Conservation (phyloP, 2,329 filamentous ascomycete genomes). For the Seiridium cupressi region DNA sequence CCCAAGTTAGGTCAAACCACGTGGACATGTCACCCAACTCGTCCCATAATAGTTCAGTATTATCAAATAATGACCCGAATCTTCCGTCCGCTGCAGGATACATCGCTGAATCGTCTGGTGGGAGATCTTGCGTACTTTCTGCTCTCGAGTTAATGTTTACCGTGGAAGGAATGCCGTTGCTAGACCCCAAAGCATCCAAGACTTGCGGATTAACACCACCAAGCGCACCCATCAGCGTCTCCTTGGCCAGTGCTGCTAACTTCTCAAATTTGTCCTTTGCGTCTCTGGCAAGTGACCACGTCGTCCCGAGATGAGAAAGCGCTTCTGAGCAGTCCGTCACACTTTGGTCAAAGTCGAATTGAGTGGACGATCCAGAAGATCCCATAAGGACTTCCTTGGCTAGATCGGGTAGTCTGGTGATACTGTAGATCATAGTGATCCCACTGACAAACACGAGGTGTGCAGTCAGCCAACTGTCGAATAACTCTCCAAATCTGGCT, state of each 20-base stretch:
- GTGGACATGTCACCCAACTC: slow-evolving; percentile 2
- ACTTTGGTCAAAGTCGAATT: background rate
- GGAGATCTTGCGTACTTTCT: background rate
- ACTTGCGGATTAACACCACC: background rate
- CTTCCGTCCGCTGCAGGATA: background rate
- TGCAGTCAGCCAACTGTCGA: slow-evolving; percentile 6
- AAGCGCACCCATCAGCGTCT: background rate
- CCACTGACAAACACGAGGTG: slow-evolving; percentile 7
- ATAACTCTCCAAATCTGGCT: slow-evolving; percentile 2
- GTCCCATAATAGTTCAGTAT: background rate
- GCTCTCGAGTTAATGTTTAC: no score
- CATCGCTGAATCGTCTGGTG: background rate
- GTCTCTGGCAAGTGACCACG: slow-evolving; percentile 7
- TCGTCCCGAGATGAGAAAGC: background rate
- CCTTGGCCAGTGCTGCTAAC: background rate
- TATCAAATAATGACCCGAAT: background rate
- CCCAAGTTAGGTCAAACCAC: slow-evolving; percentile 3
- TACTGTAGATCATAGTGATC: slow-evolving; percentile 8
- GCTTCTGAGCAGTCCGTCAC: background rate
- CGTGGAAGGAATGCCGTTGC: background rate
- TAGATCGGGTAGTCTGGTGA: background rate
- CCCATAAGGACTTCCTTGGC: background rate
- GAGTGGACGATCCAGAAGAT: background rate
- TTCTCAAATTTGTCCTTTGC: slow-evolving; percentile 4
- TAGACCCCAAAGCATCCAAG: background rate